phyloP scores from a whole-genome alignment of 1,139 yeast genomes.

The Hyphopichia khmerensis region DNA sequence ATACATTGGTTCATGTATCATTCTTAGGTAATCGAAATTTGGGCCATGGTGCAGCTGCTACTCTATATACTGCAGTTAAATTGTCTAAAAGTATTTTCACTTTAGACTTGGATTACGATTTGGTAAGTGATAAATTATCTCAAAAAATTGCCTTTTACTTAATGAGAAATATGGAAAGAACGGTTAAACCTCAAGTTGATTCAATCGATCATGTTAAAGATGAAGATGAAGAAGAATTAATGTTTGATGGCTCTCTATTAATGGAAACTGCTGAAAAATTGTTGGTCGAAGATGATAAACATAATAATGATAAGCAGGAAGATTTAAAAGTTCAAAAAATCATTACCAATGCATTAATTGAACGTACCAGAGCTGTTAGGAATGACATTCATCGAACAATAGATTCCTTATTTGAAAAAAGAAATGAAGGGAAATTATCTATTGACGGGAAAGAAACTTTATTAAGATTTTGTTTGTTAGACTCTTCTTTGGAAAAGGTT shows the following conservation, averaged over 20 bases:
- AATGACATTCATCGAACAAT: slow-evolving; percentile 42
- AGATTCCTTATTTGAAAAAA: slow-evolving; percentile 36
- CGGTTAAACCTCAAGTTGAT: slow-evolving; percentile 43
- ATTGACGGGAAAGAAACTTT: slow-evolving; percentile 47
- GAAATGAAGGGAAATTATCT: slow-evolving; percentile 37
- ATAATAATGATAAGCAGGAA: slow-evolving; percentile 28
- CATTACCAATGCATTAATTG: slow-evolving; percentile 42
- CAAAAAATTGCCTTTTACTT: slow-evolving; percentile 79
- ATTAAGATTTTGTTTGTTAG: slow-evolving; percentile 43
- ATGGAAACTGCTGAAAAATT: slow-evolving; percentile 69
- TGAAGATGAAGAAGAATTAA: slow-evolving; percentile 41
- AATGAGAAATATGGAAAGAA: slow-evolving; percentile 77
- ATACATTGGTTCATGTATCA: slow-evolving; percentile 73
- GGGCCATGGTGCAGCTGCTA: slow-evolving; percentile 59
- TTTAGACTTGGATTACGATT: slow-evolving; percentile 69
- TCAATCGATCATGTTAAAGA: slow-evolving; percentile 18
- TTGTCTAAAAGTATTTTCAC: slow-evolving; percentile 62
- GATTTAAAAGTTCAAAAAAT: slow-evolving; percentile 40
- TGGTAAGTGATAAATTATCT: slow-evolving; percentile 66
- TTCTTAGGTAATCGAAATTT: slow-evolving; percentile 62
- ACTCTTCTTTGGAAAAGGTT: slow-evolving; percentile 43
- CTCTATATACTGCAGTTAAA: slow-evolving; percentile 71
- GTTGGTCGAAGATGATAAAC: slow-evolving; percentile 39
- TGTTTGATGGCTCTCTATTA: slow-evolving; percentile 49
- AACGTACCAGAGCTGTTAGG: slow-evolving; percentile 42